phyloP scores from a whole-genome alignment of 352 stramenopile genomes.

The Phytophthora citricola region DNA sequence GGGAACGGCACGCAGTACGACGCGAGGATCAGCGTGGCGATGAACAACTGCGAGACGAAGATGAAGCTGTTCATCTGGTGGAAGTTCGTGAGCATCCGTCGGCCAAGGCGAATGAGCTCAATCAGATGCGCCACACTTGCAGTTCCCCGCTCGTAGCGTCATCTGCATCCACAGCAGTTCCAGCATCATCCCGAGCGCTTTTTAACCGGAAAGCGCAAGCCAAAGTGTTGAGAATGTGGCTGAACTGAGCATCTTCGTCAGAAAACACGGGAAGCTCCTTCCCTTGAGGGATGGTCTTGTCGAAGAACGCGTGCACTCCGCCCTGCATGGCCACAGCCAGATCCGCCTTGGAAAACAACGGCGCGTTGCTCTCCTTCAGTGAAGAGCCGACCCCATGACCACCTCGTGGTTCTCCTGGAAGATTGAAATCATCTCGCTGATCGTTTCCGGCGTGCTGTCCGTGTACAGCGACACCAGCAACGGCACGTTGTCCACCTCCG shows the following conservation, averaged over 20 bases:
- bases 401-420: conserved; percentile 90
- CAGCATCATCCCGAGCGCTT: conserved; percentile 30
- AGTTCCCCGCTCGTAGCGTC: conserved; percentile 42
- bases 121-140: conserved; percentile 74
- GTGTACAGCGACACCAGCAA: conserved; percentile 98
- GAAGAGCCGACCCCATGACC: conserved; percentile 81
- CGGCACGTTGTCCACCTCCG: conserved; percentile 98
- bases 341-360: conserved; percentile 80
- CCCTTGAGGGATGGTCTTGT: conserved; percentile 64
- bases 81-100: conserved; percentile 86
- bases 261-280: conserved; percentile 69
- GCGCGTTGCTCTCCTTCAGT: conserved; percentile 76
- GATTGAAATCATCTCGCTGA: conserved; percentile 93
- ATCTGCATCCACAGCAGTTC: conserved; percentile 7
- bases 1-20: conserved; percentile 82
- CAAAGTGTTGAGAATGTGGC: conserved; percentile 85
- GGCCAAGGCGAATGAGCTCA: conserved; percentile 81
- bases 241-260: conserved; percentile 82
- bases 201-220: conserved; percentile 79
- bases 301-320: conserved; percentile 73
- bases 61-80: conserved; percentile 86
- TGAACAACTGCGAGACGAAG: conserved; percentile 85
- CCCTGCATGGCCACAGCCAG: conserved; percentile 74
- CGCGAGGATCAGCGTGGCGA: conserved; percentile 74
- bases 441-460: conserved; percentile 96